Base-by-base conservation (phyloP, 148 eudicot species). In the Silene conica region DNA sequence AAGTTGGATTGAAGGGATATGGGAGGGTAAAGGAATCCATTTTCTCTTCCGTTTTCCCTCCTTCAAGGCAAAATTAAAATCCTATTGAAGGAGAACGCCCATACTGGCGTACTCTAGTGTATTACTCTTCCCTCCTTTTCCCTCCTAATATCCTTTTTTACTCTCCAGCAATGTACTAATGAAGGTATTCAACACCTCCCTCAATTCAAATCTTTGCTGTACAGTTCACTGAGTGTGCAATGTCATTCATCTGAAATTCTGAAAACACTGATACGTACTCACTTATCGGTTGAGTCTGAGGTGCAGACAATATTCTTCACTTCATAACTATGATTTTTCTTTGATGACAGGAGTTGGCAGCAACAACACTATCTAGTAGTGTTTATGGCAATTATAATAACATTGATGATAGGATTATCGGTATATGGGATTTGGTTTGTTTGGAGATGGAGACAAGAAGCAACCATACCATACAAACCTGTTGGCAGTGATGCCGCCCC, bases 291-390 rank as follows among this genome's bases (percentile, higher is more conserved):
- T 5, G 34, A 31, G 34, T 31, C 34, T 5, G 34, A 31, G 34
- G 2, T 31, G 1, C 3, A 28, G 28, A 31, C 34, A 5, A 31
- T 31, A 22, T 72, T 28, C 16, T 50, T 50, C 55, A 50, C 55
- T 50, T 50, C 16, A 15, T 50, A 12, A 50, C 55, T 14, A 14
- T 48, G 55, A 50, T 76, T 77, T 12, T 38, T 61, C 22, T 22
- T 77, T 78, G 70, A 55, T 76, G 43, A 74, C 91, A 94, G 96
- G 88, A 82, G 82, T 15, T 89, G 93, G 93, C 83, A 88, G 96
- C 81, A 87, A 70, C 88, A 75, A 65, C 90, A 89, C 70, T 81
- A 88, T 82, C 28, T 83, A 72, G 78, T 74, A 25, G 73, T 88
- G 41, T 76, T 91, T 13, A 80, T 83, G 82, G 77, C 81, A 16